A percentile compares a stretch with the other conserved stretches of the same genome.
These are phyloP conservation scores for Aspergillus mulundensis DNA, from an alignment of 495 filamentous ascomycete species.

Conservation along the genomic window DNA sequence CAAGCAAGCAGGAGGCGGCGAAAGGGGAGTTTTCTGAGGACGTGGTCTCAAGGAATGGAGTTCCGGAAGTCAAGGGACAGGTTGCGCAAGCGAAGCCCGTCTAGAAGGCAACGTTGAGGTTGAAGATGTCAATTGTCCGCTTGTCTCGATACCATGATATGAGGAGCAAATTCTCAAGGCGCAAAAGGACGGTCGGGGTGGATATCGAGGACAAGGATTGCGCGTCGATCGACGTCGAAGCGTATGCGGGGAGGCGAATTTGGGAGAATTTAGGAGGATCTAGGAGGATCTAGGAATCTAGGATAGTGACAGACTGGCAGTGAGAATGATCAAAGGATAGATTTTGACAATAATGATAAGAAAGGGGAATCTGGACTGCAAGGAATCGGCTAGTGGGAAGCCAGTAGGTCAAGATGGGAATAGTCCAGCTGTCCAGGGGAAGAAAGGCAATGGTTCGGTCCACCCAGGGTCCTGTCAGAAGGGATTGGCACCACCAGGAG, in stretches of 20 bases:
- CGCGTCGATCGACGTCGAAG: neutral
- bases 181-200: neutral
- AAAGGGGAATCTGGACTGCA: neutral
- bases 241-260: neutral
- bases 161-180: neutral
- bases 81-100: neutral
- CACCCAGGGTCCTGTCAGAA: neutral
- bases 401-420: neutral
- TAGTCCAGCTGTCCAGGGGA: neutral
- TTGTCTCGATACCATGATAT: neutral
- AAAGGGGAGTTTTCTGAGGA: neutral
- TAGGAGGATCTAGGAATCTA: neutral
- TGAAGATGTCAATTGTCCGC: neutral
- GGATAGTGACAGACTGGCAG: neutral
- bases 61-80: neutral
- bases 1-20: neutral
- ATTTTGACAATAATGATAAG: neutral
- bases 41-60: neutral
- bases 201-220: slow-evolving; percentile 1
- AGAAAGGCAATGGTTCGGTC: neutral
- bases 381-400: neutral
- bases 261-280: neutral
- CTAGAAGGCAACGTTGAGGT: neutral
- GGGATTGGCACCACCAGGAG: neutral
- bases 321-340: neutral